Evolutionary conservation across 148 eudicot species (phyloP), one percentile per base, ranked within the genome.

Genomic region (Fallopia convolvulus): DNA sequence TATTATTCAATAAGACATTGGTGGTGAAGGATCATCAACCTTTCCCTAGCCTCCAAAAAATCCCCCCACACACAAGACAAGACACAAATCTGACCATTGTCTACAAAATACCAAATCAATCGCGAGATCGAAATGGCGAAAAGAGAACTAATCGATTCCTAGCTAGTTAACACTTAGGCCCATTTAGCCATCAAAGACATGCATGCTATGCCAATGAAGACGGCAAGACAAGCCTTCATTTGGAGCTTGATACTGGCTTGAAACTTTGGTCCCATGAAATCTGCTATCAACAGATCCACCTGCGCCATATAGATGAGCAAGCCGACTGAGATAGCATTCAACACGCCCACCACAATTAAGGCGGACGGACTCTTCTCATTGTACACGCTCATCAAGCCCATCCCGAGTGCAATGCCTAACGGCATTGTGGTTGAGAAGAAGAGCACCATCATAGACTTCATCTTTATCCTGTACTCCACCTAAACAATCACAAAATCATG

Each of bases 161-260:
- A 33, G 39, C 39, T 33, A 33, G 39, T 3, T 33, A 33, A 3
- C 39, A 3, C 39, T 33, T 36, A 36, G 3, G 91, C 92, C 92
- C 92, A 89, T 72, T 75, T 82, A 0, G 92, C 92, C 92, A 89
- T 87, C 14, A 89, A 74, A 72, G 92, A 87, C 92, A 89, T 89
- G 76, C 82, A 32, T 48, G 86, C 88, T 81, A 85, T 83, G 21
- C 92, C 92, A 0, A 82, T 1, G 9, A 87, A 76, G 12, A 82
- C 88, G 9, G 88, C 90, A 41, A 39, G 5, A 70, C 84, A 87
- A 49, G 82, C 79, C 60, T 76, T 70, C 33, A 82, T 39, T 58
- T 89, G 92, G 46, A 89, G 87, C 77, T 87, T 87, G 63, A 87
- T 83, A 72, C 74, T 83, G 9, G 58, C 82, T 74, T 85, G 92